These are phyloP conservation scores for Fusarium oligoseptatum DNA, from an alignment of 2,329 filamentous ascomycete species.

Conservation along the genomic window DNA sequence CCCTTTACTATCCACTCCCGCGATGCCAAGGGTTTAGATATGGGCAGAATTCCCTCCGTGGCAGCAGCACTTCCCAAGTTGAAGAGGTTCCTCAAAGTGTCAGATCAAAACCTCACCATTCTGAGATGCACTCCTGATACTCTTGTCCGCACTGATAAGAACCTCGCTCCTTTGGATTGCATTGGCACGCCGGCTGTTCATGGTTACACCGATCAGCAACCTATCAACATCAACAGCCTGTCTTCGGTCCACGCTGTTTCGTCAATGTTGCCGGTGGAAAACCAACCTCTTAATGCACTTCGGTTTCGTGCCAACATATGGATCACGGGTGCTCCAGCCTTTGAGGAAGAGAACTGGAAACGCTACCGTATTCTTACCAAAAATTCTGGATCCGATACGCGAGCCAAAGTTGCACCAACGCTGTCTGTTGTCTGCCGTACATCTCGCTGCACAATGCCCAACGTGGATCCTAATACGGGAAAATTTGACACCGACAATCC, in stretches of 20 bases:
- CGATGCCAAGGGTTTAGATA: conserved; percentile 24
- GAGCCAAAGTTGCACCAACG: background rate
- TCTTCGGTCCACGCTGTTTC: conserved; percentile 36
- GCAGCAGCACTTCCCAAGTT: conserved; percentile 15
- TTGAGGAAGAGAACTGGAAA: conserved; percentile 35
- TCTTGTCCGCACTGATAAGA: conserved; percentile 25
- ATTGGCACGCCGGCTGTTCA: conserved; percentile 33
- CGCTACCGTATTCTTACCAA: conserved; percentile 19
- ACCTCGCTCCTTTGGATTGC: conserved; percentile 26
- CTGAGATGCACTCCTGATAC: conserved; percentile 21
- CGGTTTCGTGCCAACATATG: conserved; percentile 37
- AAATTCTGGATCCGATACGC: too few species aligned
- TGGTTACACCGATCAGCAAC: conserved; percentile 40
- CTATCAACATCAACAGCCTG: conserved; percentile 34
- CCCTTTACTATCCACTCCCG: conserved; percentile 25
- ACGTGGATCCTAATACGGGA: conserved; percentile 29
- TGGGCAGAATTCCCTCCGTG: conserved; percentile 11
- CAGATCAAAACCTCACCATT: conserved; percentile 25
- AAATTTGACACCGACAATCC: conserved; percentile 20
- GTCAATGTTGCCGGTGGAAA: conserved; percentile 17
- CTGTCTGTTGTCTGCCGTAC: conserved; percentile 37
- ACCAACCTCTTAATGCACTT: conserved; percentile 36
- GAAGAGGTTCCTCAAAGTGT: conserved; percentile 28
- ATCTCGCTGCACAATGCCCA: conserved; percentile 36
- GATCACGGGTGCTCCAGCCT: conserved; percentile 30